A percentile compares a stretch with the other conserved stretches of the same genome.
Conservation (phyloP, 169 alveolate species). For the Plasmodium sp. region DNA sequence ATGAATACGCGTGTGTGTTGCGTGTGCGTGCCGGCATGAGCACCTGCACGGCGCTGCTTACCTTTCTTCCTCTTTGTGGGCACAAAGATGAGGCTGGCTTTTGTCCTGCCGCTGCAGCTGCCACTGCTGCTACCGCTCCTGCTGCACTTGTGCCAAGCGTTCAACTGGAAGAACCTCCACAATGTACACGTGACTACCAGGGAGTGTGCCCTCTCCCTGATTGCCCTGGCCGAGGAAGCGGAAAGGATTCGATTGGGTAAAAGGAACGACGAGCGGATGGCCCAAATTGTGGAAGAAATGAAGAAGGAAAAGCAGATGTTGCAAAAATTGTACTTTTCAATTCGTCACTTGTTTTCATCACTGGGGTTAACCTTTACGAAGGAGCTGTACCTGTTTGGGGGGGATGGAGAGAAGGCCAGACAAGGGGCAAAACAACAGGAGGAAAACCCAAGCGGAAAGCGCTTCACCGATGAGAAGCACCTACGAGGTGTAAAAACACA, state of each 20-base stretch:
- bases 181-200: not conserved
- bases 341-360: conserved; percentile 12
- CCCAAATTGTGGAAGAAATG: not conserved
- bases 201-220: not conserved
- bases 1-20: not conserved
- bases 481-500: conserved; percentile 13
- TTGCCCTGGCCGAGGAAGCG: not conserved
- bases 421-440: not conserved
- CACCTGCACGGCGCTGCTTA: not conserved
- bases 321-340: not conserved
- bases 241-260: not conserved
- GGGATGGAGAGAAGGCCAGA: not conserved
- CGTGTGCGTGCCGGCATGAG: not conserved
- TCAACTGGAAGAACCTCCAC: not conserved
- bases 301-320: not conserved
- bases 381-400: conserved; percentile 14
- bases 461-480: not conserved
- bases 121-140: not conserved
- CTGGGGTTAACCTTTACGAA: not conserved
- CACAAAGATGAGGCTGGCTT: not conserved
- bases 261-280: not conserved
- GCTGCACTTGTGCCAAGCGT: not conserved
- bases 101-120: not conserved
- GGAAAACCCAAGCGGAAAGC: not conserved
- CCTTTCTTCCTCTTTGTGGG: not conserved